These are phyloP conservation scores for Verbascum thapsus DNA, from an alignment of 257 asterid species.

Conservation along the genomic window DNA sequence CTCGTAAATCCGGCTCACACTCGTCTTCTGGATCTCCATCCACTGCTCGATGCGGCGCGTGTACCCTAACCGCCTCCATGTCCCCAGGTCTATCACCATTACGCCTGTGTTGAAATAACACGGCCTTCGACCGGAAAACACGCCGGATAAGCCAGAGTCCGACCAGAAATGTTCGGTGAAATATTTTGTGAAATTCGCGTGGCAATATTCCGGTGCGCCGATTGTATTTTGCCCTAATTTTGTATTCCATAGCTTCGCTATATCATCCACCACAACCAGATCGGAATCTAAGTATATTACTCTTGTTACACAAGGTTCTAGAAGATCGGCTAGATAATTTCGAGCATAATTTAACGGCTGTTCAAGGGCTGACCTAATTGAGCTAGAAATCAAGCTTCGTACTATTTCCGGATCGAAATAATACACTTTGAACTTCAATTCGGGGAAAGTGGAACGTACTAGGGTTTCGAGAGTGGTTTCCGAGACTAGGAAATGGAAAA, in stretches of 20 bases:
- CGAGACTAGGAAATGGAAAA: constrained; percentile 83
- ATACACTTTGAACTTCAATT: constrained; percentile 78
- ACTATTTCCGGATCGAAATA: constrained; percentile 88
- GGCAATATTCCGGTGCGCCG: constrained; percentile 96
- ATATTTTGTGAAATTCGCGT: constrained; percentile 84
- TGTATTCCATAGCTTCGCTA: constrained; percentile 74
- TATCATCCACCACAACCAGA: constrained; percentile 81
- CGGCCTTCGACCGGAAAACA: constrained; percentile 56
- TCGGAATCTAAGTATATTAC: constrained; percentile 92
- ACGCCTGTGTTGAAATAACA: constrained; percentile 94
- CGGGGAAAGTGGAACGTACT: constrained; percentile 79
- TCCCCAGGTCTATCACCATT: constrained; percentile 86
- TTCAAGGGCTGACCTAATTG: constrained; percentile 87
- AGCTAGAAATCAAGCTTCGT: constrained; percentile 70
- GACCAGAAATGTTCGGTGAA: constrained; percentile 79
- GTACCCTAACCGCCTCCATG: constrained; percentile 81
- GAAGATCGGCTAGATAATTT: constrained; percentile 75
- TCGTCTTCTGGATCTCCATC: constrained; percentile 93
- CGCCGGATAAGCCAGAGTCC: constrained; percentile 46
- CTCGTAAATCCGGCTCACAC: constrained; percentile 73
- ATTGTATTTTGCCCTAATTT: constrained; percentile 62
- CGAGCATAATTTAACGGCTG: constrained; percentile 89
- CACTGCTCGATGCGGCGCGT: constrained; percentile 81
- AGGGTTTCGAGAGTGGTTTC: constrained; percentile 62
- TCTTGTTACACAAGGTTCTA: constrained; percentile 72